A percentile compares a stretch with the other conserved stretches of the same genome.
phyloP scores from a whole-genome alignment of 345 rosid species.

The Dipteronia sinensis region DNA sequence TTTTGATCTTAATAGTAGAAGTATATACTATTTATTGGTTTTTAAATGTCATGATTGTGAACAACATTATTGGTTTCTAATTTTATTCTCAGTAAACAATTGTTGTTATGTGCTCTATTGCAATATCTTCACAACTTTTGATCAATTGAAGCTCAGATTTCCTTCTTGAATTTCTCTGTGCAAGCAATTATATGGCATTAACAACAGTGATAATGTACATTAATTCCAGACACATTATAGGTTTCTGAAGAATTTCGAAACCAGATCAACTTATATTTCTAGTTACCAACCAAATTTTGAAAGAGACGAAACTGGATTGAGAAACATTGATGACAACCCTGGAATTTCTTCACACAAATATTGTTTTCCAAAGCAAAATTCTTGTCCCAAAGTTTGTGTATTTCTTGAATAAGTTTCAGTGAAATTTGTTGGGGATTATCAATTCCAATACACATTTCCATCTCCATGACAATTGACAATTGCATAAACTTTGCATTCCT shows the following conservation, averaged over 20 bases:
- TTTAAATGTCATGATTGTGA: neutral
- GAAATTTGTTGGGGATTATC: neutral
- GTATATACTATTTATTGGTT: constrained; percentile 26
- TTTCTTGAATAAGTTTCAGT: neutral
- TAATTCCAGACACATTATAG: too few species aligned
- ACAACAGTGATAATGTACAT: too few species aligned
- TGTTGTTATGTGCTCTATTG: constrained; percentile 2
- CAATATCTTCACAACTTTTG: neutral
- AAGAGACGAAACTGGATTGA: too few species aligned
- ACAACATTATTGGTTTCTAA: neutral
- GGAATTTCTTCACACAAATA: too few species aligned
- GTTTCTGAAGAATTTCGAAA: too few species aligned
- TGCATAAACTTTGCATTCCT: neutral
- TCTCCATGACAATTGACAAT: neutral
- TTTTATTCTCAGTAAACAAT: constrained; percentile 1
- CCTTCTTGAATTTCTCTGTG: too few species aligned
- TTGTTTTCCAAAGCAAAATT: too few species aligned
- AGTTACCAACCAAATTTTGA: too few species aligned
- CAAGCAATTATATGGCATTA: too few species aligned
- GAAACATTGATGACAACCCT: too few species aligned
- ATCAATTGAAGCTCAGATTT: neutral
- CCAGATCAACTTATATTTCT: too few species aligned
- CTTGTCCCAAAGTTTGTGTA: too few species aligned
- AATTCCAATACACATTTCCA: neutral
- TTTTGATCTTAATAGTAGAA: neutral